Conservation (phyloP, 1,284 basidiomycete species). For the Trichosporon sp. region DNA sequence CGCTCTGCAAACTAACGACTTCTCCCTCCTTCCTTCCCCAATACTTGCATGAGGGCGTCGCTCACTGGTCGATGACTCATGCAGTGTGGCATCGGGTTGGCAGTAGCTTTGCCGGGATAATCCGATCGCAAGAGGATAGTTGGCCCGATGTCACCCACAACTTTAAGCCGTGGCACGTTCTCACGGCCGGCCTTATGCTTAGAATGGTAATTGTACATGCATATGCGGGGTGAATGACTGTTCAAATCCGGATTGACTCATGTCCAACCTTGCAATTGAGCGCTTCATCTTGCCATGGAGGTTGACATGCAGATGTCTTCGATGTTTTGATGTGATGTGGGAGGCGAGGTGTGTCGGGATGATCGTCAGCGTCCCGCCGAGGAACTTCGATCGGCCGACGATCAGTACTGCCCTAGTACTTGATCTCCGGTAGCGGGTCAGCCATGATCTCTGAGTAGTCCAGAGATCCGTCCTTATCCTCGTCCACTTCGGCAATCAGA, state of each 20-base stretch:
- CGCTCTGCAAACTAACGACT: not conserved
- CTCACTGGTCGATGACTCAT: not conserved
- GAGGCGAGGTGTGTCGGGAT: not conserved
- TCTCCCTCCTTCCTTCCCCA: not conserved
- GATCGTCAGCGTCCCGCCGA: not conserved
- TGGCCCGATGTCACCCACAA: not conserved
- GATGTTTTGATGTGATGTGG: not conserved
- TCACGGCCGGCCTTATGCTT: not conserved
- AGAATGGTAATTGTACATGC: not conserved
- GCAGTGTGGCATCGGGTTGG: not conserved
- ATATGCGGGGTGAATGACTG: not conserved
- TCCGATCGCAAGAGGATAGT: not conserved
- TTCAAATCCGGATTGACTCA: not conserved
- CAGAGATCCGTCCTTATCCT: slow-evolving; percentile 70
- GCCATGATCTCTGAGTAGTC: slow-evolving; percentile 77
- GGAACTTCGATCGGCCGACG: not conserved
- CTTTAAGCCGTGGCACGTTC: not conserved
- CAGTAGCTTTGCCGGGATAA: not conserved
- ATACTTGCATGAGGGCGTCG: not conserved
- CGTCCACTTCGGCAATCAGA: slow-evolving; percentile 86
- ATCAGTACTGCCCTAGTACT: slow-evolving; percentile 16
- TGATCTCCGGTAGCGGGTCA: slow-evolving; percentile 59
- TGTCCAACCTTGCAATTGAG: slow-evolving; percentile 33
- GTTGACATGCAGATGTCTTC: not conserved
- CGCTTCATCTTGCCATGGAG: slow-evolving; percentile 39